phyloP scores from a whole-genome alignment of 768 basidiomycete genomes.

The Naganishia vishniacii region DNA sequence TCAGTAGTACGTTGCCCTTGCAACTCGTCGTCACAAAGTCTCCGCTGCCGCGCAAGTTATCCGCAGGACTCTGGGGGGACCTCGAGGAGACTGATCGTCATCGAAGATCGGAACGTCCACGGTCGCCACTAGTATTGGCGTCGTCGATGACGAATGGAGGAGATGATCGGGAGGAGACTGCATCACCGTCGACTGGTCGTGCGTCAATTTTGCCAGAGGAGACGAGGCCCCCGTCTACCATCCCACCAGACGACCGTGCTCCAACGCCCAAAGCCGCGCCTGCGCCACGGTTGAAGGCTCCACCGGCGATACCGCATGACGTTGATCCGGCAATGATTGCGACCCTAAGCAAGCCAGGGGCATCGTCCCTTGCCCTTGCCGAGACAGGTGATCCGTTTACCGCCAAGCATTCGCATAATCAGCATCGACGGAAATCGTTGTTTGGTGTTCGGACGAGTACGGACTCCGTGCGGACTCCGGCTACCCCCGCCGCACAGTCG shows the following conservation, averaged over 20 bases:
- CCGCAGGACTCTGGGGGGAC: slow-evolving; percentile 3
- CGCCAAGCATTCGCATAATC: background rate
- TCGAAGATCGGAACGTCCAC: no score
- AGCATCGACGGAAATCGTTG: background rate
- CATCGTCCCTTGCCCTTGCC: slow-evolving; percentile 5
- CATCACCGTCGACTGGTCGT: background rate
- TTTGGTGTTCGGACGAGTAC: background rate
- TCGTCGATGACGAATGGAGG: no score
- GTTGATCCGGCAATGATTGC: background rate
- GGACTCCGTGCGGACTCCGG: background rate
- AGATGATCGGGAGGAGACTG: no score
- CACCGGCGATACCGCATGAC: slow-evolving; percentile 11
- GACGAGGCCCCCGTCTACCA: background rate
- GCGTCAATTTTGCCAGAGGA: background rate
- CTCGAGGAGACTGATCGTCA: background rate
- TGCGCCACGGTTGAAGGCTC: slow-evolving; percentile 3
- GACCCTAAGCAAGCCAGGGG: background rate
- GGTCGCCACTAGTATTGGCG: background rate
- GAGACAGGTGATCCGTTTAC: slow-evolving; percentile 3
- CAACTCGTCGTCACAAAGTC: no score
- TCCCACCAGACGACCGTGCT: background rate
- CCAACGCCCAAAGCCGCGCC: background rate
- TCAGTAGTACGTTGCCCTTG: background rate
- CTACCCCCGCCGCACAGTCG: background rate
- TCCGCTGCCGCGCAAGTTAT: background rate